Conservation (phyloP, 257 asterid genomes). For the Jasminum sambac region DNA sequence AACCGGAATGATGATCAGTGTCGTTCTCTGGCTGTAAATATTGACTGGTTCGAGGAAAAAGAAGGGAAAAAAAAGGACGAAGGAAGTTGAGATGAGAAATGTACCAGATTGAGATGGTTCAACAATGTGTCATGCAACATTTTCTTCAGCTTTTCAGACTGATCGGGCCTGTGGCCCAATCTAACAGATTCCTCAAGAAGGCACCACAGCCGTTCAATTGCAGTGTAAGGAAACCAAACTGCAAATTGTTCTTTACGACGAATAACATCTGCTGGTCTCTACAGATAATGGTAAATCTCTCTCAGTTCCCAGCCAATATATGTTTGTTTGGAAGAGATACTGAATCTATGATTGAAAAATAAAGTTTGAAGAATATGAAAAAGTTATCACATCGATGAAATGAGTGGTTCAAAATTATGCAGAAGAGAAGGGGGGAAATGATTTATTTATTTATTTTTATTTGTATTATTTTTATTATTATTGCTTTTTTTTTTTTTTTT, state of each 20-base stretch:
- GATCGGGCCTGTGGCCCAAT: constrained; percentile 75
- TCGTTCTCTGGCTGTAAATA: not conserved
- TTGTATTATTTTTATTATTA: no score
- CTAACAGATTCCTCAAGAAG: constrained; percentile 81
- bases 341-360: no score
- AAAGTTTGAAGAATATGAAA: no score
- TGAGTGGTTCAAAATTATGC: no score
- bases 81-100: constrained; percentile 9
- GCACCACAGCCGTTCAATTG: constrained; percentile 81
- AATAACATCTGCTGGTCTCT: constrained; percentile 74
- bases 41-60: constrained; percentile 1
- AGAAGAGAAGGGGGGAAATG: no score
- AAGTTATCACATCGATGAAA: no score
- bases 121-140: constrained; percentile 56
- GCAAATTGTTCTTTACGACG: constrained; percentile 76
- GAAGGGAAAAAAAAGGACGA: not conserved
- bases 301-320: constrained; percentile 17
- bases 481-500: no score
- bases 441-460: no score
- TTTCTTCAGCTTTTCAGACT: constrained; percentile 75
- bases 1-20: constrained; percentile 11
- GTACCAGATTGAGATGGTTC: constrained; percentile 78
- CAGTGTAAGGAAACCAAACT: constrained; percentile 91
- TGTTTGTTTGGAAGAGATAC: no score
- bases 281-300: constrained; percentile 36